Conservation (phyloP, 2,329 filamentous ascomycete species). For the Xylariaceae sp. region DNA sequence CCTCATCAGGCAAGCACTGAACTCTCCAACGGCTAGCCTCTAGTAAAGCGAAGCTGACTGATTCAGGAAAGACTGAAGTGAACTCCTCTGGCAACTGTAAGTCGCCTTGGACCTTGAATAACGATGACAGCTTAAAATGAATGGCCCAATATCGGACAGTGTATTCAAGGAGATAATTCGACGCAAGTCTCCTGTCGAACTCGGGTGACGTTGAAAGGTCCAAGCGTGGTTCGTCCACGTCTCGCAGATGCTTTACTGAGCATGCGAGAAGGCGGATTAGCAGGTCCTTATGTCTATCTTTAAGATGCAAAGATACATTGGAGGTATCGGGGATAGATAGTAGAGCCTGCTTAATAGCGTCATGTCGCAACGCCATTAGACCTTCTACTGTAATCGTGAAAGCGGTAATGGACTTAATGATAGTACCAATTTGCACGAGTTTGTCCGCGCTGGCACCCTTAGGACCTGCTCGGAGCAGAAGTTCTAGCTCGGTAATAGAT, state of each 20-base stretch:
- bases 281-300: constrained; percentile 26
- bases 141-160: constrained; percentile 24
- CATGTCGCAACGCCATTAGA: constrained; percentile 18
- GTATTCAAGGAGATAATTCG: constrained; percentile 22
- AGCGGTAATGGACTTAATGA: constrained; percentile 13
- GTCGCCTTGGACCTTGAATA: constrained; percentile 24
- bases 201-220: constrained; percentile 8
- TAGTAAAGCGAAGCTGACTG: constrained; percentile 23
- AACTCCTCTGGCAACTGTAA: constrained; percentile 22
- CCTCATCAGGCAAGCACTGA: constrained; percentile 22
- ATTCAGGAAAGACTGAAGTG: constrained; percentile 19
- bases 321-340: constrained; percentile 22
- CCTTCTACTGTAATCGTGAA: constrained; percentile 23
- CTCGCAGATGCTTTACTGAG: constrained; percentile 16
- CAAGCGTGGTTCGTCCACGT: constrained; percentile 23
- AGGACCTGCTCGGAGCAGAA: constrained; percentile 16
- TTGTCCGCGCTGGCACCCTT: constrained; percentile 2
- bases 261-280: constrained; percentile 18
- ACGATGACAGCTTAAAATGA: constrained; percentile 27
- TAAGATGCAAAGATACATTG: constrained; percentile 21
- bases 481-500: constrained; percentile 17
- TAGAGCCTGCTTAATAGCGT: constrained; percentile 23
- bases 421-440: neutral
- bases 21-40: constrained; percentile 22
- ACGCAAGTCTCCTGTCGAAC: constrained; percentile 18